Evolutionary conservation across 2,329 filamentous ascomycete genomes (phyloP), one percentile per base, ranked within the genome.

Genomic region (Botryotinia narcissicola): DNA sequence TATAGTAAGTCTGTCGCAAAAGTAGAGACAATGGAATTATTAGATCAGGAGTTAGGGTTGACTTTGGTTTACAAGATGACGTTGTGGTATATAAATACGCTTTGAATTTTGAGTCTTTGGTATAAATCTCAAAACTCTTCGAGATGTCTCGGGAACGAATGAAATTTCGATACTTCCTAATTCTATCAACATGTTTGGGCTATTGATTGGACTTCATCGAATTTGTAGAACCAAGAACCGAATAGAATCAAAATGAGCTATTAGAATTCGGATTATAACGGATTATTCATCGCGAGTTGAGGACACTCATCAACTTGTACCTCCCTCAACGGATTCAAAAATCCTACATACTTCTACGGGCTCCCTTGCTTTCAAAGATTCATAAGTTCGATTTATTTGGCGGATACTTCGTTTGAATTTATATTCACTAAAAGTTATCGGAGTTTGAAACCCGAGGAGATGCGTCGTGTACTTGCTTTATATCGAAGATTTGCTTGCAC

Each of bases 181-280:
- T 46, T 46, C 44, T 32, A 22, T 22, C 18, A 6, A 60, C 6
- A 20, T 2, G 54, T 14, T 60, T 4, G 29, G 25, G 2, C 6
- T 51, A 3, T 60, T 14, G 4, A 60, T 60, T 35, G 3, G 18
- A 12, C 5, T 60, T 22, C 32, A 32, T 22, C 32, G 9, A 25
- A 22, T 0, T 5, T 25, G 10, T n/a, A 29, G 9, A 35, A 37
- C 6, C 22, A 35, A 60, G 20, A 7, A 22, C 7, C 29, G 9
- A 60, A 12, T 10, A 60, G 57, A 57, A 32, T 16, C 7, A 29
- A n/a, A 20, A 32, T 57, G 6, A 1, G 16, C 6, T 57, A 32
- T 9, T 5, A 20, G 18, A 18, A 32, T 32, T n/a, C 2, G 6
- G 16, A 20, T 3, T 0, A 20, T 29, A 3, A 32, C 1, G 29